phyloP scores from a whole-genome alignment of 345 rosid genomes.

The Eucalyptus grandis region DNA sequence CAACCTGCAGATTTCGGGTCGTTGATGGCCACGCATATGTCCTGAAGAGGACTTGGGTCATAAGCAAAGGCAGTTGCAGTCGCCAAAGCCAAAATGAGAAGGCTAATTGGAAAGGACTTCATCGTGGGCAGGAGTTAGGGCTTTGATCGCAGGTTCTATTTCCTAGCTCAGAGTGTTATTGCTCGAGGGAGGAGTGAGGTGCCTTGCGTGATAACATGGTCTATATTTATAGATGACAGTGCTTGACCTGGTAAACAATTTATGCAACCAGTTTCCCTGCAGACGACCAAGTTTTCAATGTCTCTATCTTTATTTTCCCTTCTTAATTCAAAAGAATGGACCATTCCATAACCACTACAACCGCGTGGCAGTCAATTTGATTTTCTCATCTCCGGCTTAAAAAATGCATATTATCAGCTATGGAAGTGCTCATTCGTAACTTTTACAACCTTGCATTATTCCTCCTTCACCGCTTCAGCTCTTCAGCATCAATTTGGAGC shows the following conservation, averaged over 20 bases:
- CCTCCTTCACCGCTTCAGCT: neutral
- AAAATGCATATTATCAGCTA: neutral
- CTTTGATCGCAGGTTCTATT: neutral
- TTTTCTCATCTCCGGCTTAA: neutral
- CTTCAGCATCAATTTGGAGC: neutral
- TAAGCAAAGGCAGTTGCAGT: neutral
- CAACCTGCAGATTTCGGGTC: neutral
- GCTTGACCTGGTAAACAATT: neutral
- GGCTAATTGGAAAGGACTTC: neutral
- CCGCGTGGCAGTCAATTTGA: neutral
- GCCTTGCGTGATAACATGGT: neutral
- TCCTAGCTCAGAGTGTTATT: neutral
- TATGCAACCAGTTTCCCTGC: neutral
- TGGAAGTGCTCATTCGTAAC: neutral
- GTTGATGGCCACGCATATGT: conserved; percentile 7
- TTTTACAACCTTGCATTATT: neutral
- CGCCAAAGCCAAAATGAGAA: neutral
- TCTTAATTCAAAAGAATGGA: neutral
- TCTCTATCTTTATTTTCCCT: neutral
- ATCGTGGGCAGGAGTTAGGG: neutral
- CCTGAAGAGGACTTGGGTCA: conserved; percentile 17
- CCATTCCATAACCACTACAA: neutral
- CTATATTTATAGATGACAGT: neutral
- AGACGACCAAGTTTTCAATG: neutral
- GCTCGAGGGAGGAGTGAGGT: neutral